Percentiles rank a stretch among this genome's conserved stretches.
Evolutionary conservation across 495 filamentous ascomycete species (phyloP).

Genomic region (Aspergillus nanangensis): DNA sequence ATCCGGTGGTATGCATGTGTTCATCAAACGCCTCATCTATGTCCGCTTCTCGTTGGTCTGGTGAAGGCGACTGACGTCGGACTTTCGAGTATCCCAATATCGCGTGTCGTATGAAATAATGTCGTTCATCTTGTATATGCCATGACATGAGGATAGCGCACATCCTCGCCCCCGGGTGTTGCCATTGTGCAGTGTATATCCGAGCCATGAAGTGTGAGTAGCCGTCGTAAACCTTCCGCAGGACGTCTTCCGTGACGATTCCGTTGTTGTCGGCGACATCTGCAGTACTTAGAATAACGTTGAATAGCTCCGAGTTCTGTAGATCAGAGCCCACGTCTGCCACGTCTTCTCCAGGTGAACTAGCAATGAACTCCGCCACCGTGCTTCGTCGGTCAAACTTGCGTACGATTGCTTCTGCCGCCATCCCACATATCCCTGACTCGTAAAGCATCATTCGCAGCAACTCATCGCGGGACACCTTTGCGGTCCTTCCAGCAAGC

Average conservation of each 20-base stretch:
- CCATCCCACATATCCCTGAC: neutral
- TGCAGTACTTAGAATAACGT: neutral
- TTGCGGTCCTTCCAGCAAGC: neutral
- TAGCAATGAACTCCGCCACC: neutral
- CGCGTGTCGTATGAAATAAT: neutral
- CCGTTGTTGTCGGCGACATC: neutral
- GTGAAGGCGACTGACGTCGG: neutral
- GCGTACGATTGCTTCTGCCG: neutral
- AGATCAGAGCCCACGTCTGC: neutral
- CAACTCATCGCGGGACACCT: neutral
- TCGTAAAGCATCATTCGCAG: neutral
- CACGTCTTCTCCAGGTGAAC: neutral
- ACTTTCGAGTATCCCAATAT: neutral
- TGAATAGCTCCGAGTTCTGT: neutral
- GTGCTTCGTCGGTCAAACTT: neutral
- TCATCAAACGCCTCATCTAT: conserved; percentile 27
- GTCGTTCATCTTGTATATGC: neutral
- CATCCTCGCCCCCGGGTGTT: neutral
- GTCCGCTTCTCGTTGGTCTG: conserved; percentile 21
- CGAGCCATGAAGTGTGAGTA: neutral
- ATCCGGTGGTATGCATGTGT: conserved; percentile 23
- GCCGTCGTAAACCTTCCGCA: neutral
- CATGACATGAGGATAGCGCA: neutral
- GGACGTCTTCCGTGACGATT: neutral
- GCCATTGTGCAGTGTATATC: neutral